Base-by-base conservation (phyloP, 495 filamentous ascomycete genomes). In the Xylaria sp. region DNA sequence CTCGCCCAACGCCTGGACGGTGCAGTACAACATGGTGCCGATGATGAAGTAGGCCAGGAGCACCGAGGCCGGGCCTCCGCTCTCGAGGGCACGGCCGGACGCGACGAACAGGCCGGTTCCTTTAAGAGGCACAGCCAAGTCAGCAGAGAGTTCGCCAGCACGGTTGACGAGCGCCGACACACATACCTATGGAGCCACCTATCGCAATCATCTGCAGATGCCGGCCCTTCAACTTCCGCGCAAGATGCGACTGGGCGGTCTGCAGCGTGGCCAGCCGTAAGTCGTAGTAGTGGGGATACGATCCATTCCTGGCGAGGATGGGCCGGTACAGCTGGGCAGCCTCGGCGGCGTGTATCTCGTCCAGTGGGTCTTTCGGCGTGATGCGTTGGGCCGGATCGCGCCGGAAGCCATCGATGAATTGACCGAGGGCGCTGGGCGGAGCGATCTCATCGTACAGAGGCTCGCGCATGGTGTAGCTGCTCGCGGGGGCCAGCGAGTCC, bases 131-230 rank as follows among this genome's bases (percentile, higher is more conserved):
- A 43, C n/a, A 43, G 7, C 31, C 15, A 46, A 61, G 71, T 74
- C 61, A 72, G 73, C 66, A 41, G 41, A 57, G 43, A 24, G 29
- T 37, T 67, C 9, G 55, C 43, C 31, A 1, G 15, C 35, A n/a
- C 19, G 43, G 5, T 43, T 12, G 48, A 14, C 59, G 35, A 57
- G 72, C 19, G 17, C 29, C 63, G 84, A 61, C 46, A 24, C 29
- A 66, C 84, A 61, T 88, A 91, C 95, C 95, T 73, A 99, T 98
- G 1, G 93, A 95, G 44, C 96, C 96, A 72, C 94, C 94, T 73
- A 97, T 97, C 8, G 95, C 95, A 84, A 97, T 97, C 94, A 97
- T 97, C 85, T 97, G 94, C 72, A 97, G 78, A 84, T 98, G 95
- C 50, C 94, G 86, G 19, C 91, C 90, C 80, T 97, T 96, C 63